Evolutionary conservation across 2,329 filamentous ascomycete genomes (phyloP).

Genomic region (Aspergillus pseudotamarii): DNA sequence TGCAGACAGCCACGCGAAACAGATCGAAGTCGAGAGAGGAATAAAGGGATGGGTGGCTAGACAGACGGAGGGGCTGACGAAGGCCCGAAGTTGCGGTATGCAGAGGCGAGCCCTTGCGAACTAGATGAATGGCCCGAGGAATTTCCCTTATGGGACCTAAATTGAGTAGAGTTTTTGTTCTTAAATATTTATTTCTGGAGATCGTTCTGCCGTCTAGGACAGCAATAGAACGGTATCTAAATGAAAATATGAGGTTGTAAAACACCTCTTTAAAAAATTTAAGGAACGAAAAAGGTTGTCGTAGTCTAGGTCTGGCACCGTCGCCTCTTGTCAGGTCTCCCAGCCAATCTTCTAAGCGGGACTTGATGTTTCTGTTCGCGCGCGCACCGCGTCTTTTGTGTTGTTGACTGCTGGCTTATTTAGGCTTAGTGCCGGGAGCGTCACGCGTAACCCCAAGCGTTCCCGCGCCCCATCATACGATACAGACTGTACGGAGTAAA

Average conservation of each 20-base stretch:
- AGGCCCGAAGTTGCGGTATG: slow-evolving; percentile 31
- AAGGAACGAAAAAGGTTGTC: slow-evolving; percentile 9
- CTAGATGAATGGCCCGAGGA: slow-evolving; percentile 25
- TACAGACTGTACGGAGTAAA: slow-evolving; percentile 4
- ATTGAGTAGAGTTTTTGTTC: slow-evolving; percentile 12
- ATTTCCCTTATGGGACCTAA: slow-evolving; percentile 23
- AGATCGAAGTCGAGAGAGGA: slow-evolving; percentile 16
- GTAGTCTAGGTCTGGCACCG: slow-evolving; percentile 9
- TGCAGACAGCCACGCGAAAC: slow-evolving; percentile 27
- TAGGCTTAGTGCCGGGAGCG: slow-evolving; percentile 29
- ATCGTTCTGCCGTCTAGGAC: background rate
- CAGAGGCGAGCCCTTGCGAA: slow-evolving; percentile 20
- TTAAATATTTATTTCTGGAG: background rate
- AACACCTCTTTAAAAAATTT: background rate
- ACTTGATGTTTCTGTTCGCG: slow-evolving; percentile 24
- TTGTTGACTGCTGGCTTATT: slow-evolving; percentile 28
- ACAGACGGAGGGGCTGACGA: slow-evolving; percentile 18
- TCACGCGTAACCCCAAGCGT: slow-evolving; percentile 28
- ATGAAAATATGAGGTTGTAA: slow-evolving; percentile 9
- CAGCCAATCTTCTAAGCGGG: slow-evolving; percentile 21
- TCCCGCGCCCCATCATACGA: slow-evolving; percentile 20
- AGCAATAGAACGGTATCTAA: background rate
- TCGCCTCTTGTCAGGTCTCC: slow-evolving; percentile 11
- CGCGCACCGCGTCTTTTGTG: slow-evolving; percentile 35
- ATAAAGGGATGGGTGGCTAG: slow-evolving; percentile 23